phyloP scores from a whole-genome alignment of 352 stramenopile genomes.

The Phytopythium delawarense region DNA sequence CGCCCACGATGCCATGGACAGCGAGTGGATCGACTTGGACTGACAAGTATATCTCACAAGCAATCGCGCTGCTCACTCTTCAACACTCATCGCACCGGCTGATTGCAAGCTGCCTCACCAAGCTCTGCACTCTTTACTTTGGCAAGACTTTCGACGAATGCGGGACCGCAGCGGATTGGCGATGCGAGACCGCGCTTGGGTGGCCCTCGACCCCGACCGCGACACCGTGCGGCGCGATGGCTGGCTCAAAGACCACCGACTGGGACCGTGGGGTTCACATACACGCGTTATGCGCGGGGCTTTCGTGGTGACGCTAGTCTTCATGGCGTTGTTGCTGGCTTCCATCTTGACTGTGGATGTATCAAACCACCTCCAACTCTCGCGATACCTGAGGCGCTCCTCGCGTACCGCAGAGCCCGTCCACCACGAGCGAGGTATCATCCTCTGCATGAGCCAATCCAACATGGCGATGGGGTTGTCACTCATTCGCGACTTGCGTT shows the following conservation, averaged over 20 bases:
- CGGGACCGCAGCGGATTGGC: not conserved
- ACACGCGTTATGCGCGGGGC: not conserved
- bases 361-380: not conserved
- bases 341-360: not conserved
- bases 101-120: not conserved
- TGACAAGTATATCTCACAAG: no score
- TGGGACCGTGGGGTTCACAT: no score
- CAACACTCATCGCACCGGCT: not conserved
- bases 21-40: no score
- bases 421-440: constrained; percentile 11
- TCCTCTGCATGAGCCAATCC: constrained; percentile 15
- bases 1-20: no score
- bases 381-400: no score
- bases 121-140: not conserved
- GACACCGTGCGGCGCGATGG: not conserved
- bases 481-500: constrained; percentile 24
- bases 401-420: not conserved
- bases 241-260: not conserved
- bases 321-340: not conserved
- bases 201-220: not conserved
- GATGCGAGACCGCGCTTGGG: not conserved
- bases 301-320: not conserved
- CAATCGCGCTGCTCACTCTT: not conserved
- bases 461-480: constrained; percentile 17
- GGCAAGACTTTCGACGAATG: not conserved